Conservation (phyloP, 257 asterid genomes). For the Solanum dulcamara region DNA sequence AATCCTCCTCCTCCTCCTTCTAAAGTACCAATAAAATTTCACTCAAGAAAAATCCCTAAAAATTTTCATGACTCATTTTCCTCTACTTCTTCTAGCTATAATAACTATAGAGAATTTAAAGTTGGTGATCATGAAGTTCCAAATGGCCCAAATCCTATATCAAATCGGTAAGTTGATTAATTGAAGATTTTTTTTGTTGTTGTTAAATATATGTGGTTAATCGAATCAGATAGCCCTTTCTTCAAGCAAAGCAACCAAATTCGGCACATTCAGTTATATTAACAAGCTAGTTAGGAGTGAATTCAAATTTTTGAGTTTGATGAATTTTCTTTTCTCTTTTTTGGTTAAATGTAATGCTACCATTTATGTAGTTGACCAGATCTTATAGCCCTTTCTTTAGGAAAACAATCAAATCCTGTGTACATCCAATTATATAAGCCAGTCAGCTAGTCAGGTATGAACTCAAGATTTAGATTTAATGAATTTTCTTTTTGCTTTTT, state of each 20-base stretch:
- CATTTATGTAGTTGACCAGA: not conserved
- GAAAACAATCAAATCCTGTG: no score
- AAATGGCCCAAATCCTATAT: conserved; percentile 67
- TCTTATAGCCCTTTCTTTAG: not conserved
- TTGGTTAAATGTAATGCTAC: no score
- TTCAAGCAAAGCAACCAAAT: not conserved
- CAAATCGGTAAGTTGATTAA: conserved; percentile 10
- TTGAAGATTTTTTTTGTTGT: no score
- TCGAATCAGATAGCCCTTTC: not conserved
- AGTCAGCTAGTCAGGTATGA: no score
- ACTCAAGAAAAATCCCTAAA: not conserved
- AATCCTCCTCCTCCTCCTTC: not conserved
- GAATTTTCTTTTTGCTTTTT: not conserved
- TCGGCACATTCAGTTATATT: not conserved
- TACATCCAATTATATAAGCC: no score
- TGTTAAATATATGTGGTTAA: not conserved
- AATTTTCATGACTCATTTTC: not conserved
- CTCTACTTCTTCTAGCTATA: not conserved
- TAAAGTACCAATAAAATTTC: not conserved
- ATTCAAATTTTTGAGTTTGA: not conserved
- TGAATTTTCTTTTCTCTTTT: no score
- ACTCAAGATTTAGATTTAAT: no score
- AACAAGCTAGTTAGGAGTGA: not conserved
- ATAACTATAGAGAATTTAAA: conserved; percentile 25
- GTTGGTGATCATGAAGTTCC: conserved; percentile 65